Percentiles rank a stretch among this genome's conserved stretches.
Conservation (phyloP, 768 basidiomycete species). For the Polyporus arcularius region DNA sequence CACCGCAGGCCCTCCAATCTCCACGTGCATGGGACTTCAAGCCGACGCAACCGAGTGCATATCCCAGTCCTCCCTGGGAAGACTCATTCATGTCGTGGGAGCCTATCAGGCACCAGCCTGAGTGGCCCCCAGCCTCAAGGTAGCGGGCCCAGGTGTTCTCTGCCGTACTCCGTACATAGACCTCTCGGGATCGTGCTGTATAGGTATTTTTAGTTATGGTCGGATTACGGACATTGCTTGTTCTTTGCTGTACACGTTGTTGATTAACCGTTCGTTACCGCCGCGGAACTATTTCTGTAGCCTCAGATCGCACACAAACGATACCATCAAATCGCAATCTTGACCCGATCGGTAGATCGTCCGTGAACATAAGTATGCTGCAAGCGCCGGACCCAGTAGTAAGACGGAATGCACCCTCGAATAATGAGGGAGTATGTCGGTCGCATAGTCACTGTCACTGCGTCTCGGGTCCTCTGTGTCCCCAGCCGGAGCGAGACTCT, state of each 20-base stretch:
- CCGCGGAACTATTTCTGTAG: conserved; percentile 12
- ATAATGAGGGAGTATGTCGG: no score
- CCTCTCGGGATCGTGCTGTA: conserved; percentile 3
- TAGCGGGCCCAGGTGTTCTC: neutral
- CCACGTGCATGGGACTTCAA: conserved; percentile 25
- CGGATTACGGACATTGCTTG: neutral
- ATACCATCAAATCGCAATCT: conserved; percentile 21
- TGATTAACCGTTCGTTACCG: neutral
- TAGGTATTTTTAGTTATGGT: conserved; percentile 12
- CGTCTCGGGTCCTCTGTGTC: no score
- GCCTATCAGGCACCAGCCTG: conserved; percentile 39
- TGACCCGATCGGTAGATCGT: conserved; percentile 7
- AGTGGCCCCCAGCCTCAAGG: conserved; percentile 16
- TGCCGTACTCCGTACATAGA: neutral
- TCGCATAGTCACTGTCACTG: no score
- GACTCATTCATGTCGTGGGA: conserved; percentile 68
- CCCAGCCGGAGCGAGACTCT: no score
- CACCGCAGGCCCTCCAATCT: conserved; percentile 9
- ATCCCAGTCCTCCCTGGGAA: conserved; percentile 42
- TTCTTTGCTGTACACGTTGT: neutral
- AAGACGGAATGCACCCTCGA: no score
- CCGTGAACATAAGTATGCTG: neutral
- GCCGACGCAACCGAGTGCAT: conserved; percentile 26
- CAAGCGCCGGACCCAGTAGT: neutral
- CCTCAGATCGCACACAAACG: conserved; percentile 14